A percentile compares a stretch with the other conserved stretches of the same genome.
These are phyloP conservation scores for Lecanicillium sp. DNA, from an alignment of 2,329 filamentous ascomycete species.

Conservation along the genomic window DNA sequence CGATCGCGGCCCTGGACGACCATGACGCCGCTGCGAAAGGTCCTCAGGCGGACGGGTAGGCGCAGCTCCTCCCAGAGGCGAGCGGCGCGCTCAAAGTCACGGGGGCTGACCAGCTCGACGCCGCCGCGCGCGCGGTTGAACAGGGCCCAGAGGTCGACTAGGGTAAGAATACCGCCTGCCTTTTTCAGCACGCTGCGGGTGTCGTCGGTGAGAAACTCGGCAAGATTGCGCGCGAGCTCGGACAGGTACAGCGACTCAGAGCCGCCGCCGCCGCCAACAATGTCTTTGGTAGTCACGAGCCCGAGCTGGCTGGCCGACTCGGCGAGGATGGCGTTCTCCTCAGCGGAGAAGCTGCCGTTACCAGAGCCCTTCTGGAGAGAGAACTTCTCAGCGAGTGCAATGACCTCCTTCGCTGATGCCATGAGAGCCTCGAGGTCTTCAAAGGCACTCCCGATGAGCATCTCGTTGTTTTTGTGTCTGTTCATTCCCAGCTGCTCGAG, in stretches of 20 bases:
- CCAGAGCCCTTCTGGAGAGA: conserved; percentile 59
- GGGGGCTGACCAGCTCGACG: conserved; percentile 86
- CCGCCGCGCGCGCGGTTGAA: conserved; percentile 92
- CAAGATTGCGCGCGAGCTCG: conserved; percentile 75
- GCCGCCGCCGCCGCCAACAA: conserved; percentile 68
- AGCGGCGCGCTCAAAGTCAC: conserved; percentile 87
- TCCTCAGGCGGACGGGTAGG: conserved; percentile 77
- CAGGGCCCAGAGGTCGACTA: conserved; percentile 88
- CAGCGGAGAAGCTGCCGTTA: conserved; percentile 54
- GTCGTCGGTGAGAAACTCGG: conserved; percentile 86
- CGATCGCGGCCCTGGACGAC: conserved; percentile 85
- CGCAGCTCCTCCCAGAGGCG: conserved; percentile 81
- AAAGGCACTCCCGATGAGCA: conserved; percentile 88
- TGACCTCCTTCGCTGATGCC: conserved; percentile 94
- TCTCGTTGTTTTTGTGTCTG: conserved; percentile 84
- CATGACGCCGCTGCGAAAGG: conserved; percentile 89
- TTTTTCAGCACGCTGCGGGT: conserved; percentile 67
- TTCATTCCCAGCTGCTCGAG: conserved; percentile 81
- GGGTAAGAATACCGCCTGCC: conserved; percentile 80
- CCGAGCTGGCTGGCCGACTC: conserved; percentile 76
- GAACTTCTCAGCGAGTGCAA: conserved; percentile 86
- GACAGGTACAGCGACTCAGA: conserved; percentile 84
- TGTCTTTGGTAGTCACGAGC: conserved; percentile 90
- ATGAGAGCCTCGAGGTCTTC: conserved; percentile 95
- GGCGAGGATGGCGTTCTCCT: conserved; percentile 68